Evolutionary conservation across 805 yeast genomes (phyloP), one percentile per base, ranked within the genome.

Genomic region (Starmerella scarabaei): DNA sequence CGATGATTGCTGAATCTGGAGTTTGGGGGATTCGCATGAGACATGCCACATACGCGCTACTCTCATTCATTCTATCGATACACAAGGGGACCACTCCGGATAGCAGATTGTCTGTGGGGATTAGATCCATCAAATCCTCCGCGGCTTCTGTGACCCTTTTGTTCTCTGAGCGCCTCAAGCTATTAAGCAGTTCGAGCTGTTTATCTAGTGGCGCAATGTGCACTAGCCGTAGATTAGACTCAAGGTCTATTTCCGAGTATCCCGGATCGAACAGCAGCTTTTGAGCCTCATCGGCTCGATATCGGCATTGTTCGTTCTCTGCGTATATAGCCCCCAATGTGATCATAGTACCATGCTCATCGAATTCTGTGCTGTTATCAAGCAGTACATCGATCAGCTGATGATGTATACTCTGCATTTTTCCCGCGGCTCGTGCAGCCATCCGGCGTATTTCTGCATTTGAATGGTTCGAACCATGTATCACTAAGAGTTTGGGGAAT

Each of bases 401-500:
- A 11, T 11, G 11, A 23, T 23, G 26, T 7, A 23, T 11, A 7
- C 11, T 7, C 11, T 7, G 7, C 7, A 23, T 7, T 23, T 23
- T 11, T 7, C 9, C 26, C 26, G 26, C 26, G 26, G 26, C 26
- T 11, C 26, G 39, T 0, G 72, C 63, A 11, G 72, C 69, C 15
- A 68, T 42, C 23, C 65, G 60, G 27, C 72, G 60, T 0, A 66
- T 44, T 1, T 63, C 68, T 33, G 65, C 62, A 40, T 71, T 71
- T 26, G 63, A 57, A 35, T 65, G 58, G 21, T 47, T 45, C 17
- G 65, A 44, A 8, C 62, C 61, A 17, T 61, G 60, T 0, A 49
- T 37, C 1, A 63, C 20, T 5, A 73, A 48, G 36, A 56, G 56
- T 1, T 53, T 54, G 2, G 56, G 33, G 8, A 37, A 63, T 15